Conservation (phyloP, 441 rosid species). For the Aquilaria agallochum region DNA sequence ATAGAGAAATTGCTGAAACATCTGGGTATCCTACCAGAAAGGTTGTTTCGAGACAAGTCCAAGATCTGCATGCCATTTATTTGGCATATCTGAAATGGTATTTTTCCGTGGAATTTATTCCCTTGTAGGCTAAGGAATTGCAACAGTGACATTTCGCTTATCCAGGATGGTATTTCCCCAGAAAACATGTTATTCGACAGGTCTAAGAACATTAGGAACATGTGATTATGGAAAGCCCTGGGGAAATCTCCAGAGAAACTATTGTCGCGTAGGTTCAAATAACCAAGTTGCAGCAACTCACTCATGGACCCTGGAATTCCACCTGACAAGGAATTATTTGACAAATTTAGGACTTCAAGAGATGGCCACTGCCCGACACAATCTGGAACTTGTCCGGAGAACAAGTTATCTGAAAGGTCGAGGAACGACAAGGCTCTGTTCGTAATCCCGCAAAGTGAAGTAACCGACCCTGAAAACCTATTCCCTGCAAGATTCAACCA, state of each 20-base stretch:
- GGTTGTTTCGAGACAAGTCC: slow-evolving; percentile 13
- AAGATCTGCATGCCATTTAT: slow-evolving; percentile 9
- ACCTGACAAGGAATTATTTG: slow-evolving; percentile 19
- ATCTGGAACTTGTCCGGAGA: slow-evolving; percentile 8
- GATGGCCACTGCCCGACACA: neutral
- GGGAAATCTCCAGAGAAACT: slow-evolving; percentile 18
- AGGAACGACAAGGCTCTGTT: neutral
- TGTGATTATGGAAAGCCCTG: slow-evolving; percentile 9
- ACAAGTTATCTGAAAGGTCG: slow-evolving; percentile 18
- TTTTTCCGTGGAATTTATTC: slow-evolving; percentile 21
- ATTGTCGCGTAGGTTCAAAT: slow-evolving; percentile 12
- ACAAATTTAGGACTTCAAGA: slow-evolving; percentile 13
- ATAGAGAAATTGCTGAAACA: slow-evolving; percentile 9
- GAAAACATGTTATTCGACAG: slow-evolving; percentile 12
- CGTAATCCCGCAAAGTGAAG: slow-evolving; percentile 7
- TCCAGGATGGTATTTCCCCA: slow-evolving; percentile 15
- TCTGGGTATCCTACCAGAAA: slow-evolving; percentile 5
- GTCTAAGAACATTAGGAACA: slow-evolving; percentile 12
- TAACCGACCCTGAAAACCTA: slow-evolving; percentile 13
- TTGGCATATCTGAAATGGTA: slow-evolving; percentile 1
- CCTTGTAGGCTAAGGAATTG: slow-evolving; percentile 4
- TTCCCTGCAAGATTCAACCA: slow-evolving; percentile 16
- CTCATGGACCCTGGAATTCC: slow-evolving; percentile 15
- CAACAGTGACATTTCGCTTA: slow-evolving; percentile 6
- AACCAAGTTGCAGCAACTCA: neutral